These are phyloP conservation scores for Yamadazyma siamensis DNA, from an alignment of 1,139 yeast species.

Conservation along the genomic window DNA sequence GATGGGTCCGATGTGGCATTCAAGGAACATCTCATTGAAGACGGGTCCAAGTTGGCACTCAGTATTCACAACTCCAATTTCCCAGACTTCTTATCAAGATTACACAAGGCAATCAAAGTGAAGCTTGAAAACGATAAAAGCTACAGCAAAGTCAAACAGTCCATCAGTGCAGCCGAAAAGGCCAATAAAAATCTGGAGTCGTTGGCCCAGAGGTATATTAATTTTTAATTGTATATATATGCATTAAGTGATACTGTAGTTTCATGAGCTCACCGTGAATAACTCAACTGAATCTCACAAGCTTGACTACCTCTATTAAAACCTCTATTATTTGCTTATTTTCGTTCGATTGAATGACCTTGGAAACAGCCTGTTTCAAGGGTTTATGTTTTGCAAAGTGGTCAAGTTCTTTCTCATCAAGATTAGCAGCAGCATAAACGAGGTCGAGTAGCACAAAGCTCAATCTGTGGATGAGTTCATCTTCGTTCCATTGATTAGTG, in stretches of 20 bases:
- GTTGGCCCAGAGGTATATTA: constrained; percentile 39
- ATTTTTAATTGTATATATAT: constrained; percentile 28
- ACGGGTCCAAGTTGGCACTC: constrained; percentile 35
- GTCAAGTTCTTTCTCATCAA: constrained; percentile 6
- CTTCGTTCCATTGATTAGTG: constrained; percentile 22
- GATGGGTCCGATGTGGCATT: constrained; percentile 64
- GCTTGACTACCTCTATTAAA: constrained; percentile 19
- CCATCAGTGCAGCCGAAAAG: constrained; percentile 27
- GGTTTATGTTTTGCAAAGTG: constrained; percentile 12
- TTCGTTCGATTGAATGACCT: constrained; percentile 13
- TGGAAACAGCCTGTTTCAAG: constrained; percentile 19
- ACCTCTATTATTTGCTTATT: constrained; percentile 18
- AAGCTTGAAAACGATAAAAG: constrained; percentile 47
- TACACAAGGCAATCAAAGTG: constrained; percentile 61
- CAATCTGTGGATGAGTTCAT: constrained; percentile 34
- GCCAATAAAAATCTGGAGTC: constrained; percentile 28
- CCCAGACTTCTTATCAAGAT: constrained; percentile 55
- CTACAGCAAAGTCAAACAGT: constrained; percentile 28
- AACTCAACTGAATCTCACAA: constrained; percentile 14
- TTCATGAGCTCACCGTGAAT: no score
- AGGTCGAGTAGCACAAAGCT: constrained; percentile 32
- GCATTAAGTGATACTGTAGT: no score
- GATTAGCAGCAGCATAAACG: constrained; percentile 21
- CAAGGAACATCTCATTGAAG: constrained; percentile 68
- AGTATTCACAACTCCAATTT: constrained; percentile 45